Evolutionary conservation across 441 rosid genomes (phyloP), one percentile per base, ranked within the genome.

Genomic region (Omphalea diandra): DNA sequence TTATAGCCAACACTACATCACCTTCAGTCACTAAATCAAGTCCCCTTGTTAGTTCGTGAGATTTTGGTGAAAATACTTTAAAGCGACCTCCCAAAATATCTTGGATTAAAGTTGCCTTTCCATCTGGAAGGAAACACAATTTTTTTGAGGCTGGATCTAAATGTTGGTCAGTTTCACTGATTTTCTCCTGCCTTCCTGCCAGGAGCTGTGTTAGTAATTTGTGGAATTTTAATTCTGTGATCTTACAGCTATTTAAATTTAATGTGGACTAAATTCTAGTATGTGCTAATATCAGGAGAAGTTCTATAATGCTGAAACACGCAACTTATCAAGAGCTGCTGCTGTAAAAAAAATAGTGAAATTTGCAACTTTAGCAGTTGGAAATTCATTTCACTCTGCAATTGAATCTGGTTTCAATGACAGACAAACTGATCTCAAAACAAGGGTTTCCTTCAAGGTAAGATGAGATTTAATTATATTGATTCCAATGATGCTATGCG

Each of bases 361-460:
- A 73, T 83, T 87, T 68, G 85, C 88, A 26, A 47, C 83, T 44
- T 64, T 24, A 31, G 77, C 73, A 2, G 72, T 90, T 18, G 90
- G 89, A 63, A 74, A 87, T 63, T 83, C 90, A 4, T 84, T 77
- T 66, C 68, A 50, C 6, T 70, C 81, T 38, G 74, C 73, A 5
- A 71, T 94, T 20, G 75, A 81, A 78, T 77, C 90, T 11, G 97
- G 92, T 15, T 88, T 94, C 49, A 77, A 32, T 32, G 73, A 85
- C 72, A 75, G 74, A 12, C 73, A 72, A 43, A 85, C 93, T 12
- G 96, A 91, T 82, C 86, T 74, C 33, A 75, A 82, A 64, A 88
- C 96, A 29, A 82, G 91, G 72, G 82, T 91, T 67, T 90, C 97
- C 52, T 94, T 94, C 83, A 90, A 84, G 96, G 96, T 94, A 69